Evolutionary conservation across 192 early-diverging fungal species (phyloP).

Genomic region (Rhizoclosmatium globosum): DNA sequence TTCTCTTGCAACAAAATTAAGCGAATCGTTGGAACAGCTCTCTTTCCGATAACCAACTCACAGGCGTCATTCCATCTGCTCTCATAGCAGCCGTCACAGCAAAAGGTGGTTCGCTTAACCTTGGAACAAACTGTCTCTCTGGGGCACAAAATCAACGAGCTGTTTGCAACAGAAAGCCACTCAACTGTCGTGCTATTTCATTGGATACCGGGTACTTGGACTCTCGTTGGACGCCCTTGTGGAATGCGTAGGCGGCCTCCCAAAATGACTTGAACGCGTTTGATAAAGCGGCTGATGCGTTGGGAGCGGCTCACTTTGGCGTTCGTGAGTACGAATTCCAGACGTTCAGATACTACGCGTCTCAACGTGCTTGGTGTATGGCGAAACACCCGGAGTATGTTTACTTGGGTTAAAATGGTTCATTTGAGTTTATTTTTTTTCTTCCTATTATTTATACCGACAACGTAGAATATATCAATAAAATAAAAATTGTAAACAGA

Average conservation of each 20-base stretch:
- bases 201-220: neutral
- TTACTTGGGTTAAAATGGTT: too few relatives aligned
- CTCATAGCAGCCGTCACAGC: neutral
- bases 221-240: neutral
- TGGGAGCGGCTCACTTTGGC: neutral
- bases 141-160: neutral
- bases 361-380: neutral
- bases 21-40: neutral
- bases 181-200: neutral
- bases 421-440: too few relatives aligned
- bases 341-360: neutral
- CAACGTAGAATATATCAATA: too few relatives aligned
- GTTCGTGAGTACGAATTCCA: neutral
- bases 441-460: too few relatives aligned
- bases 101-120: neutral
- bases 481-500: too few relatives aligned
- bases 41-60: neutral
- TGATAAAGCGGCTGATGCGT: neutral
- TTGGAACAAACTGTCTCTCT: conserved; percentile 1
- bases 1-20: too few relatives aligned
- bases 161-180: neutral
- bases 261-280: conserved; percentile 1
- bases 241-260: neutral
- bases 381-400: neutral
- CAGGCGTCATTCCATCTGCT: neutral